Conservation (phyloP, 306 rosid genomes). For the Vicia sativa region DNA sequence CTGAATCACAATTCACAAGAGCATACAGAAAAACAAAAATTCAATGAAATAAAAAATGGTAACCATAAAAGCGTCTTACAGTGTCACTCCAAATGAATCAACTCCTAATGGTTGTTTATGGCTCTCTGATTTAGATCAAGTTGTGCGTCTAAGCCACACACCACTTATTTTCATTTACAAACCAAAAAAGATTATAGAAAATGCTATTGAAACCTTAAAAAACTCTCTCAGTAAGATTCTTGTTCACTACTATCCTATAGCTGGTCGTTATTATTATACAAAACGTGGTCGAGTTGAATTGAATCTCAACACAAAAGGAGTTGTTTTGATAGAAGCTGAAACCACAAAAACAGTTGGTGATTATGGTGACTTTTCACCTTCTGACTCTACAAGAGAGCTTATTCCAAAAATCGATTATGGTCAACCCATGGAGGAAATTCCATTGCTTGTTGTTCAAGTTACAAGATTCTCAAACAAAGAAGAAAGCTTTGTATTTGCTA, state of each 20-base stretch:
- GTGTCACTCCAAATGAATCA: not conserved
- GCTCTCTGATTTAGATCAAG: conserved; percentile 25
- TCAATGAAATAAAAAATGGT: not conserved
- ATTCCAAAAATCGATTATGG: conserved; percentile 24
- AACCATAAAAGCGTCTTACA: not conserved
- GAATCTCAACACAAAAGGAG: conserved; percentile 33
- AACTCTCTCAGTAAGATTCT: conserved; percentile 20
- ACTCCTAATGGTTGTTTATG: conserved; percentile 8
- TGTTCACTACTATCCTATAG: conserved; percentile 36
- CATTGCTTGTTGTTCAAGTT: conserved; percentile 1
- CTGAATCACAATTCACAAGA: too few relatives aligned
- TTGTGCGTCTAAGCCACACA: not conserved
- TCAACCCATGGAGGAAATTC: conserved; percentile 6
- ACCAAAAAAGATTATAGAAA: not conserved
- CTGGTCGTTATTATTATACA: conserved; percentile 19
- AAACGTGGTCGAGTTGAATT: not conserved
- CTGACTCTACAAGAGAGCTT: conserved; percentile 14
- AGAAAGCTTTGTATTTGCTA: not conserved
- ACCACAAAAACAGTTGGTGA: not conserved
- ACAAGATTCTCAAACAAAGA: conserved; percentile 13
- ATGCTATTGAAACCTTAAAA: not conserved
- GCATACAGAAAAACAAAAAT: too few relatives aligned
- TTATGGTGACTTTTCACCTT: conserved; percentile 37
- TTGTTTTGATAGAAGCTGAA: conserved; percentile 4
- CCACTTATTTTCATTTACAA: conserved; percentile 19